Percentiles rank a stretch among this genome's conserved stretches.
These are phyloP conservation scores for Nidularia sp. DNA, from an alignment of 768 basidiomycete genomes.

Conservation along the genomic window DNA sequence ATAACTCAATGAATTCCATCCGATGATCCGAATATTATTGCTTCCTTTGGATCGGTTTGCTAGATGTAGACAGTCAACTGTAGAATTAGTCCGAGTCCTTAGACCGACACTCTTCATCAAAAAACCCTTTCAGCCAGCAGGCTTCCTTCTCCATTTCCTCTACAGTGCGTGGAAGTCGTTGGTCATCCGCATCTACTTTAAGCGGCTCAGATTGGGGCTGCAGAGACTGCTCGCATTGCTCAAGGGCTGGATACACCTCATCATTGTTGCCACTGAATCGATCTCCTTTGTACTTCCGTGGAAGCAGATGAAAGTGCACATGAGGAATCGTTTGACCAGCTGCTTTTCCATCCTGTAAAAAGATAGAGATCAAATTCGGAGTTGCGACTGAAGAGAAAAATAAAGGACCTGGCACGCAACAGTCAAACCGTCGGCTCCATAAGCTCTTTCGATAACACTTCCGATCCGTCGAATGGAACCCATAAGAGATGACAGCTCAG, in stretches of 20 bases:
- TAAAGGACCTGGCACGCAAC: slow-evolving; percentile 77
- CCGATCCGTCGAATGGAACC: slow-evolving; percentile 76
- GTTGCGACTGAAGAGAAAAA: not conserved
- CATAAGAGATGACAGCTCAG: slow-evolving; percentile 81
- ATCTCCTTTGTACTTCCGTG: slow-evolving; percentile 70
- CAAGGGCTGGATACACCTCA: slow-evolving; percentile 77
- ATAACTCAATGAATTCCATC: too few relatives aligned
- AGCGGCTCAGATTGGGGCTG: slow-evolving; percentile 35
- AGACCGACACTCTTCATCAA: slow-evolving; percentile 19
- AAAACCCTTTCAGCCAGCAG: slow-evolving; percentile 58
- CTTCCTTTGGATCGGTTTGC: too few relatives aligned
- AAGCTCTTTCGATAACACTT: slow-evolving; percentile 73
- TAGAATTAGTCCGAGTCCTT: too few relatives aligned
- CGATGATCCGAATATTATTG: too few relatives aligned
- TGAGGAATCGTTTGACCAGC: slow-evolving; percentile 83
- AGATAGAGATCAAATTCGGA: not conserved
- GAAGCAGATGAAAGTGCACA: slow-evolving; percentile 94
- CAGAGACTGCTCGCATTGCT: slow-evolving; percentile 55
- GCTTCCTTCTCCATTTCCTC: slow-evolving; percentile 85
- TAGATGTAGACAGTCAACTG: too few relatives aligned
- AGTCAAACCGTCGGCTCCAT: slow-evolving; percentile 79
- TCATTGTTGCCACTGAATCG: slow-evolving; percentile 61
- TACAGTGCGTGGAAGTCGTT: slow-evolving; percentile 52
- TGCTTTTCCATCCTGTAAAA: slow-evolving; percentile 74
- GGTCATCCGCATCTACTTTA: slow-evolving; percentile 68